These are phyloP conservation scores for Colletotrichum simmondsii DNA, from an alignment of 2,329 filamentous ascomycete species.

Conservation along the genomic window DNA sequence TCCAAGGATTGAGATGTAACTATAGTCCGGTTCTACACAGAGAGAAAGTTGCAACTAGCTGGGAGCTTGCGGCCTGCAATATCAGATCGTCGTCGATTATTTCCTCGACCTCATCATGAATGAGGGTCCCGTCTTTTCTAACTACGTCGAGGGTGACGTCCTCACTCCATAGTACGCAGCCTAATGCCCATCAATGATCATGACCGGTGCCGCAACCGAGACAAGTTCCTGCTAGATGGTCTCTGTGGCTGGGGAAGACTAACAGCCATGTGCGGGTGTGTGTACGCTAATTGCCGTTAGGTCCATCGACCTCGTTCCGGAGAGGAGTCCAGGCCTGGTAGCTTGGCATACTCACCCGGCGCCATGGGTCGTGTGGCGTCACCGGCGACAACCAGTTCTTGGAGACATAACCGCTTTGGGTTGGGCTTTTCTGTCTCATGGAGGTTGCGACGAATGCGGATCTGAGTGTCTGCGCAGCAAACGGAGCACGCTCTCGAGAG, in stretches of 20 bases:
- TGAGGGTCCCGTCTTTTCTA: background rate
- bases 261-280: background rate
- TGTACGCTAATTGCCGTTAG: background rate
- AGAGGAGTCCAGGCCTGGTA: background rate
- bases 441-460: background rate
- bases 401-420: conserved; percentile 1
- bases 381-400: background rate
- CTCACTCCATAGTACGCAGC: background rate
- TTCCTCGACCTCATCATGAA: background rate
- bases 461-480: background rate
- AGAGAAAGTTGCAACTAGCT: background rate
- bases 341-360: background rate
- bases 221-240: background rate
- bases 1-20: background rate
- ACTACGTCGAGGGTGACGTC: background rate
- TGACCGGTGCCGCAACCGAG: background rate
- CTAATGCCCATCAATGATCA: background rate
- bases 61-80: background rate
- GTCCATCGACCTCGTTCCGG: background rate
- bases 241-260: background rate
- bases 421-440: background rate
- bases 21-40: background rate
- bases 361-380: conserved; percentile 9
- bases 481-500: background rate
- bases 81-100: background rate